A percentile compares a stretch with the other conserved stretches of the same genome.
phyloP scores from a whole-genome alignment of 2,329 filamentous ascomycete species.

The Penicillium concentricum region DNA sequence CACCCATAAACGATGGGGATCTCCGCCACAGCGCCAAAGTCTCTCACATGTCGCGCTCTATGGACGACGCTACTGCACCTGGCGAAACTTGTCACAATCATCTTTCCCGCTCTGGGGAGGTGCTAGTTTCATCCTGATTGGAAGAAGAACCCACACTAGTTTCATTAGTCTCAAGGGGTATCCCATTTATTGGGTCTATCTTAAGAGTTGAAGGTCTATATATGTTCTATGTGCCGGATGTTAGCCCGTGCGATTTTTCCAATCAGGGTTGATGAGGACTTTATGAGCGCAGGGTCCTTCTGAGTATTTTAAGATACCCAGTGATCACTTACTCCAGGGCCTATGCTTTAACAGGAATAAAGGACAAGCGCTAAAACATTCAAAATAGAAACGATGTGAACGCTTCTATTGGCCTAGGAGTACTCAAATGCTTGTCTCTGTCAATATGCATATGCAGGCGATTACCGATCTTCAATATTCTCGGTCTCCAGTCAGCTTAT shows the following conservation, averaged over 20 bases:
- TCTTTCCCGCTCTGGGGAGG: constrained; percentile 7
- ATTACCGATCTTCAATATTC: neutral
- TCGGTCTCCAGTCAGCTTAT: neutral
- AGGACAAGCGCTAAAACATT: neutral
- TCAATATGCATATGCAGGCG: neutral
- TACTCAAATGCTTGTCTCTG: neutral
- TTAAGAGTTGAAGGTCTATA: neutral
- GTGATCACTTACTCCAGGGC: no score
- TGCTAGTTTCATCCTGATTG: constrained; percentile 6
- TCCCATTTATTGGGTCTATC: neutral
- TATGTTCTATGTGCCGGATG: neutral
- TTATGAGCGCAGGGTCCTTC: neutral
- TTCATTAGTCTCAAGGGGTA: constrained; percentile 10
- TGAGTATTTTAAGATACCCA: neutral
- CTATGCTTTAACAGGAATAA: no score
- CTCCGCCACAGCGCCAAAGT: constrained; percentile 22
- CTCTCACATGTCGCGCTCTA: constrained; percentile 4
- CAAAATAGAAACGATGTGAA: neutral
- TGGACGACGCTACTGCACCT: constrained; percentile 19
- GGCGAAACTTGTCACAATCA: constrained; percentile 26
- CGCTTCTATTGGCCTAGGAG: no score
- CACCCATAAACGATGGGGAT: neutral
- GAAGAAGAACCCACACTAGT: constrained; percentile 9
- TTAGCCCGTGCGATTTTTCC: neutral
- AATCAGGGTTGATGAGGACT: neutral